Evolutionary conservation across 768 basidiomycete species (phyloP), one percentile per base, ranked within the genome.

Genomic region (Boletus pseudo-olivaceus): DNA sequence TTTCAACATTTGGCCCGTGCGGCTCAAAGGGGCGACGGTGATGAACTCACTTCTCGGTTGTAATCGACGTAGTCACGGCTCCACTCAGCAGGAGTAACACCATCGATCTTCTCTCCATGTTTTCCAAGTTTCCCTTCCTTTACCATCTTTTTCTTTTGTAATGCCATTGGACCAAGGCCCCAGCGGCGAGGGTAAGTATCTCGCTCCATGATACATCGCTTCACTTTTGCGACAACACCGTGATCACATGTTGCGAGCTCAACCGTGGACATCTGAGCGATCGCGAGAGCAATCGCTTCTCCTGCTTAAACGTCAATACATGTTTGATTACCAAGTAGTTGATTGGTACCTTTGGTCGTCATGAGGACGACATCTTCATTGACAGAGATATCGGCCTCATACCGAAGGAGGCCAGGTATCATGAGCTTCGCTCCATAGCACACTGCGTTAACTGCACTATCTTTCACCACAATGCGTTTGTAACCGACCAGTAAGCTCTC

Each of bases 391-490:
- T 97, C 96, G 35, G 86, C 84, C 71, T 98, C 93, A 70, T 98
- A 99, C 64, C 97, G 90, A 51, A 99, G 80, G 41, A 99, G 80
- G 70, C 97, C 97, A 60, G 97, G 97, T 63, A 99, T 93, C 97
- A 99, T 99, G 67, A 99, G 87, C 73, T 98, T 98, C 53, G 97
- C 97, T 59, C 97, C 97, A 72, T 99, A 98, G 76, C 96, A 98
- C 55, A 99, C 92, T 47, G 97, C 97, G 66, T 98, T 99, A 66
- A 99, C 96, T 19, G 97, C 94, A 63, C 92, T 95, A 73, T 99
- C 97, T 74, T 98, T 98, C 60, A 99, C 95, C 35, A 99, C 97
- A 57, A 99, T 93, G 55, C 97, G 89, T 76, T 98, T 99, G 78
- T 98, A 98, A 50, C 94, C 93, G 55, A 93, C 82, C 66, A 99